A percentile compares a stretch with the other conserved stretches of the same genome.
phyloP scores from a whole-genome alignment of 768 basidiomycete genomes.

The Pleurotus cornucopiae region DNA sequence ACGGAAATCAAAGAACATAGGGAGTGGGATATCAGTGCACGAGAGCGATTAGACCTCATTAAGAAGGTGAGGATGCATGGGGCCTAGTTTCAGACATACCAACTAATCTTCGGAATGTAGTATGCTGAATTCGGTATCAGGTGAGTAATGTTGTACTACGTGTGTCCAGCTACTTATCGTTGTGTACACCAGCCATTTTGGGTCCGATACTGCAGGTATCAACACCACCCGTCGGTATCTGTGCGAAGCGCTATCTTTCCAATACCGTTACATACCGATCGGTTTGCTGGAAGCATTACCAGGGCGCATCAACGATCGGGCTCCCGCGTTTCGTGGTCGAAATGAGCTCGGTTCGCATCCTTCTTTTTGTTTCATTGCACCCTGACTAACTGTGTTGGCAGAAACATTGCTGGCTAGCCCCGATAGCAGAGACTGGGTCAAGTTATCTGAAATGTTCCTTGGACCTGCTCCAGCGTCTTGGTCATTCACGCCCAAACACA shows the following conservation, averaged over 20 bases:
- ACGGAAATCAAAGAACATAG: conserved; percentile 90
- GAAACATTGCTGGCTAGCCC: conserved; percentile 82
- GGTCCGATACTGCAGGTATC: conserved; percentile 83
- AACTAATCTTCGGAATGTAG: conserved; percentile 29
- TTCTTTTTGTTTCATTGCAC: neutral
- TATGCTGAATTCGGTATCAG: conserved; percentile 84
- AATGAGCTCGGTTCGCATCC: conserved; percentile 72
- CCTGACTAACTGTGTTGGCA: conserved; percentile 20
- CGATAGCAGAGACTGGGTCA: conserved; percentile 85
- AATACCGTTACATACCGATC: conserved; percentile 93
- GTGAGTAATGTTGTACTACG: conserved; percentile 32
- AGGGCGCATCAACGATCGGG: conserved; percentile 82
- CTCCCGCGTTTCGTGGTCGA: conserved; percentile 83
- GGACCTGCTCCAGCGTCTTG: conserved; percentile 82
- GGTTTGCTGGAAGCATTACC: conserved; percentile 86
- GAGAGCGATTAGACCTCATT: conserved; percentile 78
- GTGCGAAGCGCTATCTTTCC: conserved; percentile 93
- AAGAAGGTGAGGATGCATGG: conserved; percentile 49
- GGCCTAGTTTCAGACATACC: neutral
- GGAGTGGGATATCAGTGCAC: conserved; percentile 91
- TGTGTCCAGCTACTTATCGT: conserved; percentile 1
- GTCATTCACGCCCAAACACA: conserved; percentile 90
- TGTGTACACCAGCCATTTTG: conserved; percentile 57
- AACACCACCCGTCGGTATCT: conserved; percentile 91
- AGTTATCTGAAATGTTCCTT: conserved; percentile 92